Base-by-base conservation (phyloP, 208 protist species). In the Naegleria fowleri region DNA sequence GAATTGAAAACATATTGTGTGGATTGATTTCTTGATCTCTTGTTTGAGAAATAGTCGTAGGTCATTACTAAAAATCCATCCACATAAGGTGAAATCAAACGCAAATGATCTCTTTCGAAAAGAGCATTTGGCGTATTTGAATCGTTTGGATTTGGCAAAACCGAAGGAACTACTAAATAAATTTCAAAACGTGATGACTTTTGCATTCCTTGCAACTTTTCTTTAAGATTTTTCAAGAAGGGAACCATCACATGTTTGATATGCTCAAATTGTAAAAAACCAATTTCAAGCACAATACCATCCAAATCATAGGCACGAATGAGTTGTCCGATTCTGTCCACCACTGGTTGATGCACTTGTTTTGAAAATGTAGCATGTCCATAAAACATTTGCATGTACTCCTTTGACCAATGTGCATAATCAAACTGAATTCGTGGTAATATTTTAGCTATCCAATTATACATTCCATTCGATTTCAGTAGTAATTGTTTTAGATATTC, bases 41-140 rank as follows among this genome's bases (percentile, higher is more conserved):
- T 29, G n/a, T 79, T 19, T 13, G 29, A 36, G 67, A 36, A 36
- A 79, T 36, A 40, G 41, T 86, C 83, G 41, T 86, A 86, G 15
- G 83, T 86, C 83, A 86, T 86, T 86, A 86, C 7, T 39, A 40
- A 86, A 48, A 86, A 86, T 86, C 38, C 22, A 48, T 86, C 83
- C 15, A 86, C 38, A 38, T 51, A 16, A 29, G 13, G 11, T 48
- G 16, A 9, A 38, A 86, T 16, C 41, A 43, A 5, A 43, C 5
- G 22, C 15, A 48, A 86, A 86, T 86, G 38, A 7, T 86, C 16
- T 29, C 15, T n/a, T 40, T 15, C 33, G 13, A 67, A 67, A 4
- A 67, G 22, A 29, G 55, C 55, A 29, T 15, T 29, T 1, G 22
- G 22, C 2, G 3, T 67, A 3, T 67, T 15, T 79, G 19, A 4